Evolutionary conservation across 169 alveolate genomes (phyloP).

Genomic region (Neospora caninum): DNA sequence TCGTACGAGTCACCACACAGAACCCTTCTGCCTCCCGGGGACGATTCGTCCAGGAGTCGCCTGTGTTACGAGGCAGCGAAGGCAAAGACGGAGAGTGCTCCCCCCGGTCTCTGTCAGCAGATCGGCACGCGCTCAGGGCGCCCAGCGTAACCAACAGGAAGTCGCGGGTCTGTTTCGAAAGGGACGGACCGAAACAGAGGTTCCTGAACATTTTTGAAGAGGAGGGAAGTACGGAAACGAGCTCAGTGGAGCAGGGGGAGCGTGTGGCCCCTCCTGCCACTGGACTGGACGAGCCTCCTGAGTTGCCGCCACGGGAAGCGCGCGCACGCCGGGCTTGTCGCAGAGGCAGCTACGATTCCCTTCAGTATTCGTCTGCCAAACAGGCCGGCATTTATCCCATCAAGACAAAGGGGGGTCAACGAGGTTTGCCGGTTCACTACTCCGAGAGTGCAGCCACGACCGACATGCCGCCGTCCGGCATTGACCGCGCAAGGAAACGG

Average conservation of each 20-base stretch:
- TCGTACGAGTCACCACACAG: neutral
- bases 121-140: neutral
- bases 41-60: neutral
- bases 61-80: neutral
- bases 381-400: neutral
- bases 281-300: neutral
- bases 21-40: neutral
- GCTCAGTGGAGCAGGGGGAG: conserved; percentile 12
- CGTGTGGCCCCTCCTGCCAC: neutral
- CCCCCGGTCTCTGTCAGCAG: conserved; percentile 24
- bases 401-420: neutral
- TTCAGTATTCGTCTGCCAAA: neutral
- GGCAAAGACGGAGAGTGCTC: neutral
- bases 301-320: neutral
- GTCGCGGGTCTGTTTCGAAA: neutral
- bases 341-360: conserved; percentile 8
- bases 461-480: neutral
- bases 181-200: neutral
- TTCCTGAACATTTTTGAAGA: conserved; percentile 6
- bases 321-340: neutral
- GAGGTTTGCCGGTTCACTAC: neutral
- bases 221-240: neutral
- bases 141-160: neutral
- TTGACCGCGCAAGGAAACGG: neutral
- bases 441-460: conserved; percentile 25